These are phyloP conservation scores for Paratinospora sagittata DNA, from an alignment of 164 flowering plant genomes.

Conservation along the genomic window DNA sequence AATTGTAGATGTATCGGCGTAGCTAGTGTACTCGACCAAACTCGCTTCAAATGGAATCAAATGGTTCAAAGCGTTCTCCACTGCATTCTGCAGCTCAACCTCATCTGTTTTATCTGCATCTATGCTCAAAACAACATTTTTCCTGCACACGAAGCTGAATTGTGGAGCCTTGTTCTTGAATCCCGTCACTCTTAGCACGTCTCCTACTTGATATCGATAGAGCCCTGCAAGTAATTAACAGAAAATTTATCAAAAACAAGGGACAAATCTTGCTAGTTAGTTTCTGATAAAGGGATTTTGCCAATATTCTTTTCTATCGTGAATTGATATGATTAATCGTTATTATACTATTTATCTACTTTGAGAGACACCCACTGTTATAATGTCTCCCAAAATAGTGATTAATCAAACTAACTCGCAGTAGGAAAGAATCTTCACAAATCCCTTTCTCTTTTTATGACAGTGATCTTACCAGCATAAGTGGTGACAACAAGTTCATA, in stretches of 20 bases:
- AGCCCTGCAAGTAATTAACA: too few species aligned
- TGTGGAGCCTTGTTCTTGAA: slow-evolving; percentile 98
- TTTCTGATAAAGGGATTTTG: too few species aligned
- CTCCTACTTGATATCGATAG: slow-evolving; percentile 86
- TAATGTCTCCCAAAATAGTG: too few species aligned
- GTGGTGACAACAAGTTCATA: slow-evolving; percentile 98
- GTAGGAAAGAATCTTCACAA: too few species aligned
- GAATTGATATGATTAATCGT: too few species aligned
- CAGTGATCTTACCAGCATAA: slow-evolving; percentile 87
- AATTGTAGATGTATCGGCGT: slow-evolving; percentile 55
- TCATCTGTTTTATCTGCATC: slow-evolving; percentile 95
- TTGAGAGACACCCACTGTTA: too few species aligned
- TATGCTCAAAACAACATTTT: slow-evolving; percentile 89
- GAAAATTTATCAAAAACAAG: too few species aligned
- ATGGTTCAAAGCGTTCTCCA: slow-evolving; percentile 63
- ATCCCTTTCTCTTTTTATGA: too few species aligned
- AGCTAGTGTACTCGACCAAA: slow-evolving; percentile 84
- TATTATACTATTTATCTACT: too few species aligned
- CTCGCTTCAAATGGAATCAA: slow-evolving; percentile 65
- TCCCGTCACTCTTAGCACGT: slow-evolving; percentile 82
- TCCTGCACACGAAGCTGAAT: slow-evolving; percentile 84
- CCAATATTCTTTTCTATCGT: too few species aligned
- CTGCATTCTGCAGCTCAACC: slow-evolving; percentile 86
- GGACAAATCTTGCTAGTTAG: too few species aligned
- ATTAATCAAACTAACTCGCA: too few species aligned